Conservation (phyloP, 2,329 filamentous ascomycete genomes). For the Talaromyces pinophilus region DNA sequence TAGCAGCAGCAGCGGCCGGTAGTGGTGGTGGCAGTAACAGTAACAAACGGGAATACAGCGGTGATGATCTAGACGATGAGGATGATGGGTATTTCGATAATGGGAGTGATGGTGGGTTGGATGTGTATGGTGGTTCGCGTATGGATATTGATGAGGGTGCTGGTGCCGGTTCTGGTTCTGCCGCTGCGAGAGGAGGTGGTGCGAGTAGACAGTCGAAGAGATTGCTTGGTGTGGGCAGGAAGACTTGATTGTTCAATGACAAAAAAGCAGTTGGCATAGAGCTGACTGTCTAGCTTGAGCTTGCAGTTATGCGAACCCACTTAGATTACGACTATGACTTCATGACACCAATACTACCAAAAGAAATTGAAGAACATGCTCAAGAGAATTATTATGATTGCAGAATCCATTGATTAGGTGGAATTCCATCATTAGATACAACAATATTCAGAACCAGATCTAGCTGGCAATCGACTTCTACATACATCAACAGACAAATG, state of each 20-base stretch:
- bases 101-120: slow-evolving; percentile 32
- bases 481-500: slow-evolving; percentile 1
- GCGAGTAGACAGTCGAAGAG: slow-evolving; percentile 38
- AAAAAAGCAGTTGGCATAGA: not conserved
- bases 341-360: not conserved
- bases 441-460: not conserved
- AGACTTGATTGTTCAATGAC: slow-evolving; percentile 27
- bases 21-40: slow-evolving; percentile 23
- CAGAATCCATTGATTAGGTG: not conserved
- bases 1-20: not conserved
- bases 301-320: not conserved
- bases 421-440: not conserved
- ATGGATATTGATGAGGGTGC: slow-evolving; percentile 46
- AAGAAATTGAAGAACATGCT: not conserved
- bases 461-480: slow-evolving; percentile 11
- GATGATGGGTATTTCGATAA: slow-evolving; percentile 43
- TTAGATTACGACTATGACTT: slow-evolving; percentile 3
- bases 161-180: slow-evolving; percentile 29
- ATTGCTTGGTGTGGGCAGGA: slow-evolving; percentile 37
- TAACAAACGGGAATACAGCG: slow-evolving; percentile 46
- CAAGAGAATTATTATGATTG: not conserved
- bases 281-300: not conserved
- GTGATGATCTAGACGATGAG: slow-evolving; percentile 38
- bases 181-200: slow-evolving; percentile 17
- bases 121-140: slow-evolving; percentile 28